phyloP scores from a whole-genome alignment of 164 flowering plant species.

The Umbellularia californica region DNA sequence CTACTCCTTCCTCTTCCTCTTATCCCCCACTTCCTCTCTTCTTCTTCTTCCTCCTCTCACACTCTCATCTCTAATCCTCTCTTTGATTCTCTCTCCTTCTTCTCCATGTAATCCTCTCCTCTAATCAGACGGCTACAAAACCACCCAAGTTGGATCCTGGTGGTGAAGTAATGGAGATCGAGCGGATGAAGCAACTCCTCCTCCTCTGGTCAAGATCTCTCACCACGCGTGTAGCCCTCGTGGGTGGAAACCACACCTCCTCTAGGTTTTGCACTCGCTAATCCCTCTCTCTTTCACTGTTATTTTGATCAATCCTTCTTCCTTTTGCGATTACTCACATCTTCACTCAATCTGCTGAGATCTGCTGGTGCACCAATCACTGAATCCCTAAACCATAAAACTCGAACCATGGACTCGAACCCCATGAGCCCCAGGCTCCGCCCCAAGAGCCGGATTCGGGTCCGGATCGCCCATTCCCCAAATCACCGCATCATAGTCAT shows the following conservation, averaged over 20 bases:
- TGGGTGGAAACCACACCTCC: conserved; percentile 99
- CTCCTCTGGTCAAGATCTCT: conserved; percentile 43
- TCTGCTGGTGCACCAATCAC: background rate
- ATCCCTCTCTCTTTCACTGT: conserved; percentile 1
- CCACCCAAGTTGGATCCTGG: conserved; percentile 10
- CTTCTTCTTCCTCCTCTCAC: background rate
- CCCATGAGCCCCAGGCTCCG: background rate
- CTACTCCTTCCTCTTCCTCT: background rate
- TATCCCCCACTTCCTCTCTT: background rate
- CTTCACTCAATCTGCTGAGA: background rate
- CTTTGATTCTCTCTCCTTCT: background rate
- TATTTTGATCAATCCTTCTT: background rate
- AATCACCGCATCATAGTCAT: conserved; percentile 29
- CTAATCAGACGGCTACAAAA: no score
- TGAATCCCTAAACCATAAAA: background rate
- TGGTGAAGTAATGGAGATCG: conserved; percentile 47
- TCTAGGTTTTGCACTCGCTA: conserved; percentile 92
- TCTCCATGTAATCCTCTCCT: background rate
- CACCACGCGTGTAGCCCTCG: conserved; percentile 62
- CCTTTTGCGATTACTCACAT: background rate
- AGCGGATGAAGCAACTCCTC: conserved; percentile 51
- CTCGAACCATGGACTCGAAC: background rate
- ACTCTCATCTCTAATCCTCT: background rate
- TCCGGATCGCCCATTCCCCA: background rate
- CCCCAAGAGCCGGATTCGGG: background rate